Conservation (phyloP, 495 filamentous ascomycete species). For the Tuber umbilicatum region DNA sequence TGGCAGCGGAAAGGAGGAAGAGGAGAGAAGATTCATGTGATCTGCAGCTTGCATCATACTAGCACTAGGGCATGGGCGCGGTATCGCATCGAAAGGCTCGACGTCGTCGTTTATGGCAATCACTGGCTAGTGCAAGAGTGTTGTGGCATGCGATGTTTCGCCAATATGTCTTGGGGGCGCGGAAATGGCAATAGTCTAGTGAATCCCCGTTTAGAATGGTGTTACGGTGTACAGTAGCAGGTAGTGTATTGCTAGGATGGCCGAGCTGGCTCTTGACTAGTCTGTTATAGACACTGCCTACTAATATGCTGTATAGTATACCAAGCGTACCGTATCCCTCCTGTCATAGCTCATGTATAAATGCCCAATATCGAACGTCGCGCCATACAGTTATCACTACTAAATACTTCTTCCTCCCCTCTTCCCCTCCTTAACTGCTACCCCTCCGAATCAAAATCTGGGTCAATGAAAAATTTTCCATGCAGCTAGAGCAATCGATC, state of each 20-base stretch:
- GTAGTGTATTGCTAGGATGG: background rate
- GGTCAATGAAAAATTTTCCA: background rate
- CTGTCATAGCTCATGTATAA: background rate
- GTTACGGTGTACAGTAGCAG: background rate
- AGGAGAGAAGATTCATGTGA: background rate
- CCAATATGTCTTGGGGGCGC: background rate
- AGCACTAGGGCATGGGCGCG: background rate
- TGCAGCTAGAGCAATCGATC: background rate
- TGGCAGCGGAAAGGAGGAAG: background rate
- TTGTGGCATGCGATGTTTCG: slow-evolving; percentile 4
- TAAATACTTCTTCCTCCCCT: background rate
- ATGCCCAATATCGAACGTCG: background rate
- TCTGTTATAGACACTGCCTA: background rate
- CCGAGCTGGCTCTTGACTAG: background rate
- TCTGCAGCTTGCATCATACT: background rate
- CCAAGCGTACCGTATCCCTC: background rate
- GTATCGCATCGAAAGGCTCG: background rate
- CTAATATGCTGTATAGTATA: background rate
- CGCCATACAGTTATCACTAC: background rate
- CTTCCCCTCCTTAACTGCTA: background rate
- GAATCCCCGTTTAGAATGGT: background rate
- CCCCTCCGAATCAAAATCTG: background rate
- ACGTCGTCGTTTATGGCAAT: background rate
- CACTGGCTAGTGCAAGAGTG: background rate
- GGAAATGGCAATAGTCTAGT: background rate